phyloP scores from a whole-genome alignment of 1,284 basidiomycete genomes.

The Ustilago bromivora region DNA sequence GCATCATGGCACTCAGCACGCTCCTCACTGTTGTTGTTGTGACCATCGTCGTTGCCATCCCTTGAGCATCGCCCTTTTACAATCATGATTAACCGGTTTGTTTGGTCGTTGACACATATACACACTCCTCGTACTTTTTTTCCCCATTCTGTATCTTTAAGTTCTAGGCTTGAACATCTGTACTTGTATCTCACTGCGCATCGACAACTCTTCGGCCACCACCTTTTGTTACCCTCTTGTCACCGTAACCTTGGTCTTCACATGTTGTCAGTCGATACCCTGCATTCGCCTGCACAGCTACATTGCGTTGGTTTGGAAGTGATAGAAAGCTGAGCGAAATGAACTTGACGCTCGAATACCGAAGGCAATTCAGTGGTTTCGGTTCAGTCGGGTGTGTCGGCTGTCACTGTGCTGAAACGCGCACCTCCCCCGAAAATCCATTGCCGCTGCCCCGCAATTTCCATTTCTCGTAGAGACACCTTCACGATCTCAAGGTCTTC shows the following conservation, averaged over 20 bases:
- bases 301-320: neutral
- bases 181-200: conserved; percentile 19
- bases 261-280: conserved; percentile 13
- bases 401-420: conserved; percentile 1
- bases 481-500: neutral
- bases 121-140: neutral
- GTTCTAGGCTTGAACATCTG: conserved; percentile 1
- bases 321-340: neutral
- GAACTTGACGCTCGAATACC: neutral
- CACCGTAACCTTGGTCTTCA: conserved; percentile 5
- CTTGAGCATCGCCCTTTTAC: conserved; percentile 11
- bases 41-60: conserved; percentile 46
- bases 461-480: neutral
- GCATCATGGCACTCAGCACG: conserved; percentile 40
- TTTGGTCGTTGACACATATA: conserved; percentile 1
- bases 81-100: neutral
- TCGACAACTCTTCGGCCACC: neutral
- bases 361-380: conserved; percentile 12
- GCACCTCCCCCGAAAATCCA: conserved; percentile 3
- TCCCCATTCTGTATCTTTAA: conserved; percentile 11
- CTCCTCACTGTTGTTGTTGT: conserved; percentile 33
- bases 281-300: conserved; percentile 4
- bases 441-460: conserved; percentile 20
- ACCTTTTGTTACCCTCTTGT: conserved; percentile 12
- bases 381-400: conserved; percentile 35